These are phyloP conservation scores for Silene coronaria DNA, from an alignment of 179 eudicot genomes.

Conservation along the genomic window DNA sequence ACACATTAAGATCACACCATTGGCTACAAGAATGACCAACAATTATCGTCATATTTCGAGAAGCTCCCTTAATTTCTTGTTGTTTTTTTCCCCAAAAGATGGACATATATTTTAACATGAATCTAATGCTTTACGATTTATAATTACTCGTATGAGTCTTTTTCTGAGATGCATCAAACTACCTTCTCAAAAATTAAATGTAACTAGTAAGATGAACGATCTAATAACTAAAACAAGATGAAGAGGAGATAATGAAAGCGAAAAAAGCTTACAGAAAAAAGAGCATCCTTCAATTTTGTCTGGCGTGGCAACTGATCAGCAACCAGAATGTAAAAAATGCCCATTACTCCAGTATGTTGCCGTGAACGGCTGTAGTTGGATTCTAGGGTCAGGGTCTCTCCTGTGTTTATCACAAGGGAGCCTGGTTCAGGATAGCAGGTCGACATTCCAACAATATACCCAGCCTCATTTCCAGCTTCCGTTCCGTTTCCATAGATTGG, in stretches of 20 bases:
- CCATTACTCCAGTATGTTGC: conserved; percentile 83
- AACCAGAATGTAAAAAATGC: conserved; percentile 65
- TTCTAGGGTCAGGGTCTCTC: conserved; percentile 55
- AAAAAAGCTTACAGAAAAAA: conserved; percentile 17
- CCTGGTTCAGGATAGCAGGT: conserved; percentile 76
- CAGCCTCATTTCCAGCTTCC: conserved; percentile 74
- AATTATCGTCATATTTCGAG: too few relatives aligned
- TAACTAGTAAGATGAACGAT: not conserved
- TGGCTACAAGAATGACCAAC: too few relatives aligned
- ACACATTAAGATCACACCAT: too few relatives aligned
- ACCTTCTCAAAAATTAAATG: not conserved
- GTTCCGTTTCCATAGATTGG: conserved; percentile 68
- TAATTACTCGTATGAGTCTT: too few relatives aligned
- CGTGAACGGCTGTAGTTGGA: conserved; percentile 60
- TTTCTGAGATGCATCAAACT: not conserved
- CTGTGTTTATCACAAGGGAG: conserved; percentile 48
- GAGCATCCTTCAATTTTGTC: conserved; percentile 3
- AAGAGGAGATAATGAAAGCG: not conserved
- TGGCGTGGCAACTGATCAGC: conserved; percentile 43
- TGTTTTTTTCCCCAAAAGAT: too few relatives aligned
- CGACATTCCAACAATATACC: conserved; percentile 94
- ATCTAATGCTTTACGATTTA: too few relatives aligned
- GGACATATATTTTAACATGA: too few relatives aligned
- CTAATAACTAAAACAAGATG: not conserved
- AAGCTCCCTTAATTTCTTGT: too few relatives aligned